Conservation (phyloP, 331 rosid genomes). For the Rosa hybrid region DNA sequence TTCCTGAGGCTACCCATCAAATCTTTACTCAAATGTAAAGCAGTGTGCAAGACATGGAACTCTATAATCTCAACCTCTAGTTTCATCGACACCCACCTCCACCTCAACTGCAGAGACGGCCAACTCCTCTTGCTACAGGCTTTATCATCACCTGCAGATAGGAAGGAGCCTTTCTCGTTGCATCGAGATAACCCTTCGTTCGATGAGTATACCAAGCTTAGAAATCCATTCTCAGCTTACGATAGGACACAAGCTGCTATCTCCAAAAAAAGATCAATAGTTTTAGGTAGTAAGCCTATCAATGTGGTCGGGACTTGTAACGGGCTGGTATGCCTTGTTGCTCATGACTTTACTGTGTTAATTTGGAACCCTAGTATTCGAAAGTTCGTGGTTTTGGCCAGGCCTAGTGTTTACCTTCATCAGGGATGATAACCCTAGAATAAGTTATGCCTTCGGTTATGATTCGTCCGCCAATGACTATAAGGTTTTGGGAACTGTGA, state of each 20-base stretch:
- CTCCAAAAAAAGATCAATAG: too few relatives aligned
- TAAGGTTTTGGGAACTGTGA: background rate
- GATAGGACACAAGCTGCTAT: background rate
- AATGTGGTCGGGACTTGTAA: background rate
- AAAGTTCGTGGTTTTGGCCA: background rate
- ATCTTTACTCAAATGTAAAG: background rate
- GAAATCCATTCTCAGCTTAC: background rate
- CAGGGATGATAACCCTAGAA: background rate
- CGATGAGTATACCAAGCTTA: background rate
- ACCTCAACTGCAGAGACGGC: too few relatives aligned
- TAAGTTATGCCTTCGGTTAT: background rate
- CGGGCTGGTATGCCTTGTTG: background rate
- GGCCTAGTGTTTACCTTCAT: background rate
- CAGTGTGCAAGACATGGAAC: constrained; percentile 1
- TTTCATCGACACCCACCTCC: constrained; percentile 5
- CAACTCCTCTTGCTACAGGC: background rate
- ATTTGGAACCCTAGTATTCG: background rate
- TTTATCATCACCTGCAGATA: background rate
- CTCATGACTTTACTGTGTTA: background rate
- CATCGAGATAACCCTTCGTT: background rate
- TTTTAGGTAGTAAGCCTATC: background rate
- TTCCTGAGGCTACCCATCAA: background rate
- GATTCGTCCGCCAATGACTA: background rate
- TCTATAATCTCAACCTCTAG: background rate
- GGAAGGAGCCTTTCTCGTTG: too few relatives aligned